Conservation (phyloP, 331 rosid species). For the Quercus lobata region DNA sequence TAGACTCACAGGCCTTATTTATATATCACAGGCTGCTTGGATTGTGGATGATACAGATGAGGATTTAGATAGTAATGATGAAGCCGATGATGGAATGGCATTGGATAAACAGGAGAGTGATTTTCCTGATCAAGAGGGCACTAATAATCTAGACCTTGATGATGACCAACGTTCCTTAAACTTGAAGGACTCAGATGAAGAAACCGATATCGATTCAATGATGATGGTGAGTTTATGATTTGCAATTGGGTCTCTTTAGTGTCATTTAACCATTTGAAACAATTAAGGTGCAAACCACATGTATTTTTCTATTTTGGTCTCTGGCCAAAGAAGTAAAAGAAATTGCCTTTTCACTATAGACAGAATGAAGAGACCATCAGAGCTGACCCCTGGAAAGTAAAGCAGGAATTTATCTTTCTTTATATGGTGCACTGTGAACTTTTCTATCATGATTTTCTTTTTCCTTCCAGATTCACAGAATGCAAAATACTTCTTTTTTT, state of each 20-base stretch:
- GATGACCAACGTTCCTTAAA: slow-evolving; percentile 65
- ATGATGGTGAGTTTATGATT: slow-evolving; percentile 68
- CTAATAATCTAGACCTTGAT: slow-evolving; percentile 40
- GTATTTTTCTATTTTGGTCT: not conserved
- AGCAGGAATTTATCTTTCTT: not conserved
- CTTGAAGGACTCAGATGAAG: slow-evolving; percentile 68
- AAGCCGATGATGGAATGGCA: slow-evolving; percentile 66
- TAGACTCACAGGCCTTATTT: slow-evolving; percentile 3
- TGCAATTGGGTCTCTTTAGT: not conserved
- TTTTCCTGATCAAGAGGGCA: slow-evolving; percentile 40
- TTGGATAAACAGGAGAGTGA: slow-evolving; percentile 48
- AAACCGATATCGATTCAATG: slow-evolving; percentile 76
- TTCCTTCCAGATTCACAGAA: not conserved
- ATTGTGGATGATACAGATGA: slow-evolving; percentile 64
- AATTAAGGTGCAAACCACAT: not conserved
- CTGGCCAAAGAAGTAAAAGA: not conserved
- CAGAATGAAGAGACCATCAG: not conserved
- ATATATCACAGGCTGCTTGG: slow-evolving; percentile 77
- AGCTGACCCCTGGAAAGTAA: not conserved
- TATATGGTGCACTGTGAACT: not conserved
- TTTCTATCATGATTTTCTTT: not conserved
- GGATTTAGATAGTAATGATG: slow-evolving; percentile 38
- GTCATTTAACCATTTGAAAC: not conserved
- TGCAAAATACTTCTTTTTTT: not conserved
- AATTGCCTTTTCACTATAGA: not conserved